Evolutionary conservation across 2,329 filamentous ascomycete species (phyloP), one percentile per base, ranked within the genome.

Genomic region (Shiraia bambusicola): DNA sequence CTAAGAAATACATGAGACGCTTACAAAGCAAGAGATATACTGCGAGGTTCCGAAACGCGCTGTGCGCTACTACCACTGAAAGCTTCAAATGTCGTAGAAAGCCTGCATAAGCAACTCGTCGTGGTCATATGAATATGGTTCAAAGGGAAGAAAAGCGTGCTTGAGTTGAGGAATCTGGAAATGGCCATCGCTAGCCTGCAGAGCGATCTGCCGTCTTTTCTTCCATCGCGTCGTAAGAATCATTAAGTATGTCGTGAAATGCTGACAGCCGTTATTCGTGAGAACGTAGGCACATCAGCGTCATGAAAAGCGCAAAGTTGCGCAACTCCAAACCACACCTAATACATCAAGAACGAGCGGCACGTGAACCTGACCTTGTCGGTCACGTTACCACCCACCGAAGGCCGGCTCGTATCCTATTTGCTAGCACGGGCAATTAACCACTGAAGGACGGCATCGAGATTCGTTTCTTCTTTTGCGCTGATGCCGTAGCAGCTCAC

Each of bases 401-500:
- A 39, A 45, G 38, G 35, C 39, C 47, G 35, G 42, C 51, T 35
- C 45, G 52, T 33, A 34, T 42, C 37, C 56, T 59, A 69, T 49
- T 66, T 67, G 62, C 58, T 88, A 50, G 90, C 86, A 69, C 88
- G 87, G 56, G 90, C 92, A 69, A 98, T 92, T 67, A 98, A 77
- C 88, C 93, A 98, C 68, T 95, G 88, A 60, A 98, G 77, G 37
- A 98, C 93, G 6, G 92, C 93, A 65, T 98, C 92, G 53, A 98
- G 82, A 72, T 98, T 98, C 43, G 92, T 98, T 74, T 98, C 93
- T 69, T 97, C 92, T 72, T 97, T 97, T 47, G 92, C 93, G 69
- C 91, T 96, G 73, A 98, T 96, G 49, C 92, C 92, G 71, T 98
- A 98, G 74, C 93, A 97, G 73, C 89, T 95, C 58, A 98, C 92